Conservation (phyloP, 306 rosid species). For the Casuarina glauca region DNA sequence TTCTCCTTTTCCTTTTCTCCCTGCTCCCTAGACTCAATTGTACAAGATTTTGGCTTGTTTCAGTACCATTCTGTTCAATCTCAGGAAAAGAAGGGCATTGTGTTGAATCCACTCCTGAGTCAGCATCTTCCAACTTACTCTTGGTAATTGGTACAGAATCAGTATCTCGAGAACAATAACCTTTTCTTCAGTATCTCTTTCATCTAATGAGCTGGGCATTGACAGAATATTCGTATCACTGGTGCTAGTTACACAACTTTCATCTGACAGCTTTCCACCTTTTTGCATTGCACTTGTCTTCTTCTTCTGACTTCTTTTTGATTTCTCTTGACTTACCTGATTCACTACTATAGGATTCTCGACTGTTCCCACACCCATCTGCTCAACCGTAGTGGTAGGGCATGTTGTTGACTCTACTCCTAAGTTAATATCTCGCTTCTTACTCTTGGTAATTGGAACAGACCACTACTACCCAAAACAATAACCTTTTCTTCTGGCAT, state of each 20-base stretch:
- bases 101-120: slow-evolving; percentile 13
- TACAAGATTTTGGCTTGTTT: slow-evolving; percentile 9
- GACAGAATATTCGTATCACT: slow-evolving; percentile 16
- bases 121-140: slow-evolving; percentile 28
- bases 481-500: slow-evolving; percentile 14
- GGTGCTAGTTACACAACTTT: slow-evolving; percentile 21
- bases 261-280: not conserved
- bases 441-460: slow-evolving; percentile 22
- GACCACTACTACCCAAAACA: slow-evolving; percentile 2
- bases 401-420: slow-evolving; percentile 14
- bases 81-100: slow-evolving; percentile 17
- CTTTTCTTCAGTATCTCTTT: slow-evolving; percentile 8
- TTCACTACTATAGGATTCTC: slow-evolving; percentile 7
- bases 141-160: slow-evolving; percentile 12
- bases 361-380: slow-evolving; percentile 17
- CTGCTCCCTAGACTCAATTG: slow-evolving; percentile 16
- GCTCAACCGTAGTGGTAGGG: slow-evolving; percentile 19
- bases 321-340: slow-evolving; percentile 25
- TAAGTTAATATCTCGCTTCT: slow-evolving; percentile 20
- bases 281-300: slow-evolving; percentile 13
- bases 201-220: slow-evolving; percentile 15
- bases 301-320: slow-evolving; percentile 29
- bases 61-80: slow-evolving; percentile 18
- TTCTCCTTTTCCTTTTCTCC: slow-evolving; percentile 26
- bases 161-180: slow-evolving; percentile 16